A percentile compares a stretch with the other conserved stretches of the same genome.
Evolutionary conservation across 306 rosid species (phyloP).

Genomic region (Cucurbita moschata): DNA sequence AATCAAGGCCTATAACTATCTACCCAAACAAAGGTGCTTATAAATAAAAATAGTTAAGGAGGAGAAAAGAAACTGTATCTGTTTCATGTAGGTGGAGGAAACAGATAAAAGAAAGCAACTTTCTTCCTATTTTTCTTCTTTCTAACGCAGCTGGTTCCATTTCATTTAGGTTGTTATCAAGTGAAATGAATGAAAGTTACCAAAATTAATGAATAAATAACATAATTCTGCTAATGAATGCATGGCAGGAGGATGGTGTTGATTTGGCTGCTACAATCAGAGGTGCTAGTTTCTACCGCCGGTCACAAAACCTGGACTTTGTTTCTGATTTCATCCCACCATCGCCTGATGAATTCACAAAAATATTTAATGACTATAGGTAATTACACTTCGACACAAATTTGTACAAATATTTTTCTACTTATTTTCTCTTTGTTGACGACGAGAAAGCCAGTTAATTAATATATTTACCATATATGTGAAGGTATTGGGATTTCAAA

Average conservation of each 20-base stretch:
- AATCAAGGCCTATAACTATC: neutral
- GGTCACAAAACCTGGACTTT: constrained; percentile 45
- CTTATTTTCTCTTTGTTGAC: neutral
- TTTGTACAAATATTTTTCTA: neutral
- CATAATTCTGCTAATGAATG: constrained; percentile 6
- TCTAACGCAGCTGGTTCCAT: neutral
- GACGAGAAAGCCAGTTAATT: neutral
- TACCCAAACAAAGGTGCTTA: neutral
- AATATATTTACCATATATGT: neutral
- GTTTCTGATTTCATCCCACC: constrained; percentile 62
- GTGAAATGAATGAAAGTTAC: neutral
- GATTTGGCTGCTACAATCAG: constrained; percentile 58
- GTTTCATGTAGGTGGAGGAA: neutral
- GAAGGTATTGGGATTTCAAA: neutral
- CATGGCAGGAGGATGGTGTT: constrained; percentile 50
- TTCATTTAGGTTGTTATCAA: neutral
- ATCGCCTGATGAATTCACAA: constrained; percentile 32
- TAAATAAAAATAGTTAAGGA: neutral
- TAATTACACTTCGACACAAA: constrained; percentile 6
- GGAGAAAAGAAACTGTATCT: neutral
- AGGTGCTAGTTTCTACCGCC: constrained; percentile 55
- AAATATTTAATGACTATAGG: constrained; percentile 29
- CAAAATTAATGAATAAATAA: neutral
- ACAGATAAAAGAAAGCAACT: neutral
- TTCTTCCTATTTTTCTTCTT: no score